Conservation (phyloP, 495 filamentous ascomycete species). For the Parathielavia hyrcaniae region DNA sequence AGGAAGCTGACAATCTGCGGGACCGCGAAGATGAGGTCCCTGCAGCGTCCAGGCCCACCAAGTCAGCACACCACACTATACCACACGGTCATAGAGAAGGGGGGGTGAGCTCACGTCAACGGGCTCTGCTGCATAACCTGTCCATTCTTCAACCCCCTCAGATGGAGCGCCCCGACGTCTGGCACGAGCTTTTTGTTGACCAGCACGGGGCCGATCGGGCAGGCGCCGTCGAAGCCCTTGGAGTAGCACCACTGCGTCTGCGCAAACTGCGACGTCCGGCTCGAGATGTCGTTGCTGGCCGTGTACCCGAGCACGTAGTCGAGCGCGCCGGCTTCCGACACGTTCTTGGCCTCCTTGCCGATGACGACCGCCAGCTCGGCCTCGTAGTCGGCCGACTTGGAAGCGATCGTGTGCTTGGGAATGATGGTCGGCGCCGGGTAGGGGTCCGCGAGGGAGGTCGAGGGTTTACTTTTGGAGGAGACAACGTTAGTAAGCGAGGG, state of each 20-base stretch:
- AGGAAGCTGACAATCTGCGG: conserved; percentile 43
- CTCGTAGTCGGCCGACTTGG: conserved; percentile 42
- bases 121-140: conserved; percentile 45
- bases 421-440: conserved; percentile 44
- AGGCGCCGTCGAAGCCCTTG: conserved; percentile 45
- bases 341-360: conserved; percentile 43
- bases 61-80: conserved; percentile 3
- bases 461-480: conserved; percentile 31
- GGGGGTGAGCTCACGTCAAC: conserved; percentile 38
- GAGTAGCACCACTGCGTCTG: conserved; percentile 46
- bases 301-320: conserved; percentile 45
- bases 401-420: conserved; percentile 38
- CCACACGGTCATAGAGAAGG: neutral
- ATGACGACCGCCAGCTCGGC: conserved; percentile 46
- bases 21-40: conserved; percentile 45
- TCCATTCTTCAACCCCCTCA: conserved; percentile 45
- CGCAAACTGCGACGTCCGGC: conserved; percentile 38
- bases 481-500: neutral
- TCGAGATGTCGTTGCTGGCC: conserved; percentile 44
- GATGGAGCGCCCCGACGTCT: conserved; percentile 33
- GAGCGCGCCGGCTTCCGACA: conserved; percentile 41
- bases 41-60: conserved; percentile 10
- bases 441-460: conserved; percentile 39
- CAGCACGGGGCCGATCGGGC: conserved; percentile 49
- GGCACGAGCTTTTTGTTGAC: conserved; percentile 48